Base-by-base conservation (phyloP, 1,139 yeast genomes). In the Yamadazyma siamensis region DNA sequence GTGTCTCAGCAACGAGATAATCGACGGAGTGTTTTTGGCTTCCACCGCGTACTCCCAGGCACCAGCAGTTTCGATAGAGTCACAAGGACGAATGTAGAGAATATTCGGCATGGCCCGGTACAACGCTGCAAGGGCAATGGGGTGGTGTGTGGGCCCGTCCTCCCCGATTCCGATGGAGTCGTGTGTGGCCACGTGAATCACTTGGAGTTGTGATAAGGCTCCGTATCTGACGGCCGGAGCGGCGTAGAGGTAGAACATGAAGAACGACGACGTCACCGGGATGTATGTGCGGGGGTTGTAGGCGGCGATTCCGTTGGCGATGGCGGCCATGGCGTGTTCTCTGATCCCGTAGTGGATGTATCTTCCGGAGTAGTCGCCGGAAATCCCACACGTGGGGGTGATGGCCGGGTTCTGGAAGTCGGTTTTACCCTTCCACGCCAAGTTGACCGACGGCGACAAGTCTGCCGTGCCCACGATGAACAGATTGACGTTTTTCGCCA, bases 101-200 rank as follows among this genome's bases (percentile, higher is more conserved):
- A 51, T 23, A 38, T 60, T 56, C 6, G 66, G 66, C 49, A 60
- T 43, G 9, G 66, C 47, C 29, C 66, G 46, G 41, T 49, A 60
- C 13, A 59, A 44, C 4, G 57, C 47, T 6, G 59, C 46, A 11
- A 56, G 35, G 2, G 50, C 65, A 25, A 60, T 54, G 12, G 66
- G 65, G 31, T 60, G 65, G 38, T 59, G 65, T 10, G 65, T 61
- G 24, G 66, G 67, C 12, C 67, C 67, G 43, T 61, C 63, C 41
- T 60, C 64, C 21, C 67, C 67, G 21, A 49, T 53, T 28, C 62
- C 65, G 32, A 61, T 54, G 12, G 66, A 59, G 32, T 61, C 67
- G 31, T 61, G 67, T 5, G 66, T 59, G 14, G 62, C 67, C 11
- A 61, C 60, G 39, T 58, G 62, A 28, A 59, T 54, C 3, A 52